These are phyloP conservation scores for Nymphaea colorata DNA, from an alignment of 164 flowering plant genomes.

Conservation along the genomic window DNA sequence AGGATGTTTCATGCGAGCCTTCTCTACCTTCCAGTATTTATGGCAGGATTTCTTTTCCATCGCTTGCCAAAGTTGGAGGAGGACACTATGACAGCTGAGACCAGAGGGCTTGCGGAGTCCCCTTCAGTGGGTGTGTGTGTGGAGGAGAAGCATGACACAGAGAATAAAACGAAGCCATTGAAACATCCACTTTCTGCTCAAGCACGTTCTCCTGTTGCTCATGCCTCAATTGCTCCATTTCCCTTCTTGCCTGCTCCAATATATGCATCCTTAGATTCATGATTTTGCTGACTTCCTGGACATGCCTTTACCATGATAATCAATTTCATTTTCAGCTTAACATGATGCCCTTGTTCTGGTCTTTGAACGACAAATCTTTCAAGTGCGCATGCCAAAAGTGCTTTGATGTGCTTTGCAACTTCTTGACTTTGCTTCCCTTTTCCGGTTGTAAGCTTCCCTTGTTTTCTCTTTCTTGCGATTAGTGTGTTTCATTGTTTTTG, in stretches of 20 bases:
- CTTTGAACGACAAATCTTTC: background rate
- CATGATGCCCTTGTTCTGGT: background rate
- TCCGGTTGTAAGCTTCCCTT: background rate
- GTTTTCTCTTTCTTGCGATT: background rate
- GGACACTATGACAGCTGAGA: conserved; percentile 8
- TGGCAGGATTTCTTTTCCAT: conserved; percentile 80
- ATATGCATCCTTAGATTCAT: conserved; percentile 18
- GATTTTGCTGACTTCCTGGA: background rate
- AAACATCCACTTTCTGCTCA: conserved; percentile 4
- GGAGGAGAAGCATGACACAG: conserved; percentile 10
- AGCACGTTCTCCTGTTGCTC: conserved; percentile 63
- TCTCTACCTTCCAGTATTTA: conserved; percentile 79
- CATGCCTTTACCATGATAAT: background rate
- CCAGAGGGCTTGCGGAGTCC: conserved; percentile 5
- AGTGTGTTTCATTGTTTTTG: too few species aligned
- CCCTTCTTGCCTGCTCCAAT: conserved; percentile 80
- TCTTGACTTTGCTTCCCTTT: background rate
- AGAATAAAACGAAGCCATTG: conserved; percentile 6
- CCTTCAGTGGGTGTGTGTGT: conserved; percentile 7
- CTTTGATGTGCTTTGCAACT: background rate
- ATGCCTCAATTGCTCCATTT: conserved; percentile 82
- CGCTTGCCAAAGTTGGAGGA: conserved; percentile 36
- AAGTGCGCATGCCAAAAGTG: background rate
- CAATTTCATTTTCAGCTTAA: background rate
- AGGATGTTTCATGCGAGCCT: conserved; percentile 93